These are phyloP conservation scores for Diutina siamensis DNA, from an alignment of 1,139 yeast species.

Conservation along the genomic window DNA sequence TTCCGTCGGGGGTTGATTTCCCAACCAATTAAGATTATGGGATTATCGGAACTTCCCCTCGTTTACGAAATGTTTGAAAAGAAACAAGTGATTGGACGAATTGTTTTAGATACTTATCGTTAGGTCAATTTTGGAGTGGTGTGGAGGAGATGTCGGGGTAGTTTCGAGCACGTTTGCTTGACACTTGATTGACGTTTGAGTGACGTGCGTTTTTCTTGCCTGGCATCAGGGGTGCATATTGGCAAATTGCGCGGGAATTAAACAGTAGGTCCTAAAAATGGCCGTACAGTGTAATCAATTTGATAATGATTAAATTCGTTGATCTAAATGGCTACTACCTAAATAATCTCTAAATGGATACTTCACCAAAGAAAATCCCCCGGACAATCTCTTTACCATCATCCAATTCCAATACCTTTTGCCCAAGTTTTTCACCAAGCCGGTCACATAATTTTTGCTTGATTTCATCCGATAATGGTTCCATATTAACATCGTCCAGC, in stretches of 20 bases:
- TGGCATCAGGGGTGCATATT: no score
- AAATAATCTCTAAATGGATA: constrained; percentile 6
- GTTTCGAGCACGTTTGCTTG: no score
- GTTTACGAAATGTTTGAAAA: constrained; percentile 59
- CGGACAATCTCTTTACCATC: constrained; percentile 48
- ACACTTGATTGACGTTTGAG: no score
- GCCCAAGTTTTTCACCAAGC: constrained; percentile 51
- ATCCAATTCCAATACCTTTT: constrained; percentile 33
- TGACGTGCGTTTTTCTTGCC: no score
- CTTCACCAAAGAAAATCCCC: constrained; percentile 74
- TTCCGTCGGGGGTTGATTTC: constrained; percentile 56
- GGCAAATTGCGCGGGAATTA: no score
- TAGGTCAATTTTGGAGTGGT: no score
- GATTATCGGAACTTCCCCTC: constrained; percentile 46
- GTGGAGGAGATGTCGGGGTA: no score
- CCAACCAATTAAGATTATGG: constrained; percentile 58
- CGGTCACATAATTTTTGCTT: constrained; percentile 39
- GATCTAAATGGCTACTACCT: no score
- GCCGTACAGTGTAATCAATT: no score
- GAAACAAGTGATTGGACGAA: constrained; percentile 65
- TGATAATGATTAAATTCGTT: no score
- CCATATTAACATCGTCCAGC: constrained; percentile 20
- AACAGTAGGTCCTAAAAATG: no score
- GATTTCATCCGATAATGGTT: constrained; percentile 28
- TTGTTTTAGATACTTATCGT: constrained; percentile 51